Evolutionary conservation across 768 basidiomycete genomes (phyloP).

Genomic region (Cystobasidium tubakii): DNA sequence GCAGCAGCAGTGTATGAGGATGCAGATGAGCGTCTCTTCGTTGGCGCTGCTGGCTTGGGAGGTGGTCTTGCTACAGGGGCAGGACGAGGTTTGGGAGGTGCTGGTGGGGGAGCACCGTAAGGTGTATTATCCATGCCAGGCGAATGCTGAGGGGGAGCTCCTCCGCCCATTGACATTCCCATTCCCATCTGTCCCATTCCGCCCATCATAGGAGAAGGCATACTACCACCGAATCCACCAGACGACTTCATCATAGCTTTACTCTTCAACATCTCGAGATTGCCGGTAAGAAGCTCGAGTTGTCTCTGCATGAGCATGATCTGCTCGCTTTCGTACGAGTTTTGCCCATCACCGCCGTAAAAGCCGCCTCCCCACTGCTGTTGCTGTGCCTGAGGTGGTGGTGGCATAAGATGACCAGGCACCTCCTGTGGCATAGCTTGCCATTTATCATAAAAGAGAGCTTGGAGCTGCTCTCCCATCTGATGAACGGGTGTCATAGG

Average conservation of each 20-base stretch:
- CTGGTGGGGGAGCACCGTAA: constrained; percentile 8
- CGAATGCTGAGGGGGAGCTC: constrained; percentile 32
- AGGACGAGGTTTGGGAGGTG: constrained; percentile 14
- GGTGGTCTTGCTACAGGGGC: background rate
- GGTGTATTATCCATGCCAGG: background rate
- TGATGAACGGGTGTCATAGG: constrained; percentile 76
- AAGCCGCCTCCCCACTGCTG: constrained; percentile 28
- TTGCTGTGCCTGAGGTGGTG: constrained; percentile 1
- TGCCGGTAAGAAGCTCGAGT: constrained; percentile 69
- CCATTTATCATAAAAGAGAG: constrained; percentile 90
- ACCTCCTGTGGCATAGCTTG: constrained; percentile 57
- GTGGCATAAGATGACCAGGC: background rate
- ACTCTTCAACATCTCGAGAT: constrained; percentile 59
- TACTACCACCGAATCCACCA: constrained; percentile 53
- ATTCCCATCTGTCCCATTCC: constrained; percentile 29
- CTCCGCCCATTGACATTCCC: constrained; percentile 34
- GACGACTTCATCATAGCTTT: constrained; percentile 60
- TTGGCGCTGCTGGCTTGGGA: constrained; percentile 27
- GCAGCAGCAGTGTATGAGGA: constrained; percentile 16
- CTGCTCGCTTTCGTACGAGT: constrained; percentile 47
- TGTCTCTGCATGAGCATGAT: constrained; percentile 73
- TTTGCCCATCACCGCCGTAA: constrained; percentile 2
- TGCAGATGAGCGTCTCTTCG: constrained; percentile 21
- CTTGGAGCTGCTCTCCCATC: constrained; percentile 76
- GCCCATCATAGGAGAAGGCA: constrained; percentile 56